A percentile compares a stretch with the other conserved stretches of the same genome.
Conservation (phyloP, 2,329 filamentous ascomycete species). For the Neonectria punicea region DNA sequence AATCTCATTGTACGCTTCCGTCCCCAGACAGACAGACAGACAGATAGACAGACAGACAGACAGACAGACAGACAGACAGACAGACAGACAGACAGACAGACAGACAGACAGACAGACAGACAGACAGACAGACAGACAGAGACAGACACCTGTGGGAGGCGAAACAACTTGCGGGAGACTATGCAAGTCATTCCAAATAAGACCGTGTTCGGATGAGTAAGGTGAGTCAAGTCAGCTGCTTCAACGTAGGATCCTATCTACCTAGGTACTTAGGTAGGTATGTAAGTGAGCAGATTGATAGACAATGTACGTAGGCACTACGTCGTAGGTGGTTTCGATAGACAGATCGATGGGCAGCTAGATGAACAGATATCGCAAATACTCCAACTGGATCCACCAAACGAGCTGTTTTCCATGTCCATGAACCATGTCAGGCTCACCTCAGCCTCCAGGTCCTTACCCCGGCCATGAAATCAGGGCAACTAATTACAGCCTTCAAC, state of each 20-base stretch:
- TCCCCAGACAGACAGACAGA: too few species aligned
- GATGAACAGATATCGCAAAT: not conserved
- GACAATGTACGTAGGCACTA: not conserved
- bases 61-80: too few species aligned
- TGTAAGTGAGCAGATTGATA: too few species aligned
- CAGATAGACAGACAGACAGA: too few species aligned
- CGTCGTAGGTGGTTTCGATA: not conserved
- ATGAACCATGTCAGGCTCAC: conserved; percentile 17
- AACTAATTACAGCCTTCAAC: not conserved
- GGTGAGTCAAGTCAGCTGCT: not conserved
- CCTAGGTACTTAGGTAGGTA: not conserved
- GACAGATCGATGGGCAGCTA: not conserved
- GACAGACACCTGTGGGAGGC: not conserved
- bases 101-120: too few species aligned
- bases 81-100: too few species aligned
- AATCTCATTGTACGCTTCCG: too few species aligned
- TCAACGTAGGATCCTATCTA: not conserved
- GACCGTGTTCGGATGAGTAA: not conserved
- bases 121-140: not conserved
- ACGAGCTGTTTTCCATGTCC: not conserved
- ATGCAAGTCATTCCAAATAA: not conserved
- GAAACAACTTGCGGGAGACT: not conserved
- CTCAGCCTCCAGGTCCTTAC: conserved; percentile 13
- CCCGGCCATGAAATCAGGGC: conserved; percentile 1
- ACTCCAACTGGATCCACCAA: not conserved